Base-by-base conservation (phyloP, 2,329 filamentous ascomycete genomes). In the Cladophialophora bantiana region DNA sequence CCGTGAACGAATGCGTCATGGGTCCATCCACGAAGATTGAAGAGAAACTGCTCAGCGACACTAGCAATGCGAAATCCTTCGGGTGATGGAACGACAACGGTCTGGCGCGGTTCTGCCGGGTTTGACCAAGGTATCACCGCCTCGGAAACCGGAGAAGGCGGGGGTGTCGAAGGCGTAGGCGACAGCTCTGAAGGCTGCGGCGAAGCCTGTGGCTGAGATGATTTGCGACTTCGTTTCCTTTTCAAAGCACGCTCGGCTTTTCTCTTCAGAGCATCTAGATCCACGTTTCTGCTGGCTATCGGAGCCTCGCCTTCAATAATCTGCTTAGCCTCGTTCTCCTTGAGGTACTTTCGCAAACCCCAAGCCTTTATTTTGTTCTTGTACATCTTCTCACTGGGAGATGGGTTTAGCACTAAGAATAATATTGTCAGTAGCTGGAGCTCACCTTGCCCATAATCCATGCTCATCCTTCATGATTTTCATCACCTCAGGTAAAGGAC, bases 401-500 rank as follows among this genome's bases (percentile, higher is more conserved):
- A 45, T 32, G 45, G 15, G 5, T 2, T 52, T 36, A 61, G 45
- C 13, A 35, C 13, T 10, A n/a, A 50, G n/a, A 50, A 10, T 20
- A 20, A 32, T 32, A 32, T 34, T 26, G n/a, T 50, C 26, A 35
- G 20, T 34, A n/a, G n/a, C 15, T 7, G 13, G 15, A 38, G 7
- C 65, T 58, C 53, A 67, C 65, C 90, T 91, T 31, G 91, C 90
- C 35, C 86, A 83, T 77, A 93, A 92, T 68, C 86, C 83, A 80
- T 90, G 83, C 65, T 84, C 81, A 65, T 81, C 81, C 71, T 83
- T 86, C 83, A 92, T 88, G 73, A 88, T 88, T 15, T 88, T 83
- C 82, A 91, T 90, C 35, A 94, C 89, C 71, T 93, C 88, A 72
- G 90, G 87, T 64, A 93, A 79, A 42, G 87, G 85, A 31, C 34